phyloP scores from a whole-genome alignment of 202 grass and related monocot genomes.

The Thinopyrum obtusiflorum region DNA sequence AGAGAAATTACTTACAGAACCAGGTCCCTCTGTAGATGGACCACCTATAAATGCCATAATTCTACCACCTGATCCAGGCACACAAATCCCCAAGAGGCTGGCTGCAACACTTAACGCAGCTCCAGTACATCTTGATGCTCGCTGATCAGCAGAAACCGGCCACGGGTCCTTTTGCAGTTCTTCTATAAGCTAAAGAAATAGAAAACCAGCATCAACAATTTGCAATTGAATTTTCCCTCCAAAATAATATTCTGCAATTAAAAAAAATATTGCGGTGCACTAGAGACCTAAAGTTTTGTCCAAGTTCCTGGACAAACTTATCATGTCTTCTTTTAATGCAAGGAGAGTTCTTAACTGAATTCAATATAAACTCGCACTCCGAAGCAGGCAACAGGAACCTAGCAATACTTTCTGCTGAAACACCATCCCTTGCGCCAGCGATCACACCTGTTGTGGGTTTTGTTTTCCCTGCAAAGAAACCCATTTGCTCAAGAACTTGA shows the following conservation, averaged over 20 bases:
- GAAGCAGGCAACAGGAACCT: slow-evolving; percentile 86
- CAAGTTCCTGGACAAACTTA: slow-evolving; percentile 21
- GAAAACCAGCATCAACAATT: slow-evolving; percentile 16
- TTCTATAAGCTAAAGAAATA: slow-evolving; percentile 76
- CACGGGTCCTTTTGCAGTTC: slow-evolving; percentile 90
- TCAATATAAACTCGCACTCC: slow-evolving; percentile 88
- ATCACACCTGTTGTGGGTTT: slow-evolving; percentile 85
- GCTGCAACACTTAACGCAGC: slow-evolving; percentile 77
- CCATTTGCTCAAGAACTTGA: slow-evolving; percentile 88
- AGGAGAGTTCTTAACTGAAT: slow-evolving; percentile 71
- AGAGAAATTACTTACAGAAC: slow-evolving; percentile 64
- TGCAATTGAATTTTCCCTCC: not conserved
- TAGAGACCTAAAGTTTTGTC: not conserved
- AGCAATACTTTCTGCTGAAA: slow-evolving; percentile 72
- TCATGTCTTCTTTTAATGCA: slow-evolving; percentile 1
- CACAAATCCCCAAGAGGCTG: slow-evolving; percentile 73
- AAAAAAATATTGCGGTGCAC: not conserved
- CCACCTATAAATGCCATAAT: slow-evolving; percentile 95
- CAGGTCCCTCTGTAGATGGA: slow-evolving; percentile 70
- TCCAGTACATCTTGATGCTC: slow-evolving; percentile 86
- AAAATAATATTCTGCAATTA: not conserved
- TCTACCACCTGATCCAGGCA: slow-evolving; percentile 91
- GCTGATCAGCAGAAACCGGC: slow-evolving; percentile 70
- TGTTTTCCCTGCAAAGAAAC: slow-evolving; percentile 69
- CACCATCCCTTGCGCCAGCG: slow-evolving; percentile 66